Evolutionary conservation across 768 basidiomycete genomes (phyloP), one percentile per base, ranked within the genome.

Genomic region (Psilocybe sp.): DNA sequence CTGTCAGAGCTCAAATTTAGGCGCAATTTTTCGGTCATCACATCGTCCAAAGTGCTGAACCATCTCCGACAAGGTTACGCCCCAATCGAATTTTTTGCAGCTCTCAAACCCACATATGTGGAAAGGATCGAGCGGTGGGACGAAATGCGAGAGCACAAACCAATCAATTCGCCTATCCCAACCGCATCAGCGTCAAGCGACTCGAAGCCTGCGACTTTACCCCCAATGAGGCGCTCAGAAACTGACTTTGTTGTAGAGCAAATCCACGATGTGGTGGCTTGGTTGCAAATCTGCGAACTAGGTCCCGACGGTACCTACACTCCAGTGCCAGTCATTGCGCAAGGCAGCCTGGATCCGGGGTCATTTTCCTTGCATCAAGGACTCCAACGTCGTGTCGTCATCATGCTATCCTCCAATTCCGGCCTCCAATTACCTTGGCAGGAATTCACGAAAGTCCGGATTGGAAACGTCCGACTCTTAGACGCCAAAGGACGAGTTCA

Each of bases 71-170:
- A 83, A 52, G 85, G 85, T 16, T 92, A 92, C 63, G 90, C 87
- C 2, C 86, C 87, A 1, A 79, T 99, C 60, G 92, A 97, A 60
- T 89, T 98, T 66, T 98, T 95, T 57, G 96, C 90, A 12, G 77
- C 84, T 6, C 75, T 87, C 52, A 84, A 81, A 44, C 80, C 91
- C 12, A 87, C 85, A 13, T 98, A 96, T 66, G 66, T 98, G 57
- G 88, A 92, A 53, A 82, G 92, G 5, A 72, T 98, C 68, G 92
- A 94, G 61, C 80, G 89, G 49, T 97, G 93, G 94, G 96, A 98
- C 62, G 89, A 94, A 62, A 78, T 90, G 75, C 82, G 93, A 32
- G 94, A 98, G 55, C 81, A 87, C 42, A 80, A 81, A 55, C 69
- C 72, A 51, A 71, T 63, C 60, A 70, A 69, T 54, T 66, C 74